Base-by-base conservation (phyloP, 768 basidiomycete genomes). In the Naganishia vishniacii region DNA sequence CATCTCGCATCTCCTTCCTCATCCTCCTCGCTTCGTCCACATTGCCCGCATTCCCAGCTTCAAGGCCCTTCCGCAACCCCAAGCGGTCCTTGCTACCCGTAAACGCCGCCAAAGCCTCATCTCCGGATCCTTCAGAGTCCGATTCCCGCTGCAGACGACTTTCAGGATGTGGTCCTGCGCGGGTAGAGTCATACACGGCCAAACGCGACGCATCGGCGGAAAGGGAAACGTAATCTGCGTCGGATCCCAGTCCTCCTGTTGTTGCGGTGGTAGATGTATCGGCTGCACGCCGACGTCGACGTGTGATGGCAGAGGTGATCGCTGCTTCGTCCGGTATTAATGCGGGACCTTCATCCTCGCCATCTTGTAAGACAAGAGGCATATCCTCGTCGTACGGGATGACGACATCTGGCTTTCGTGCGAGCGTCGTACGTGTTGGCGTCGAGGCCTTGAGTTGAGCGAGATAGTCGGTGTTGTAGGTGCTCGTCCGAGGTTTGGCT, bases 101-200 rank as follows among this genome's bases (percentile, higher is more conserved):
- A 56, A 68, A 78, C 3, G 70, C 76, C 11, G 78, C 78, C 29
- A 77, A 62, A 32, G 75, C n/a, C 9, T 48, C 63, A 28, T 64
- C 63, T 5, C 63, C 63, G 4, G 53, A 49, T 1, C 63, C 63
- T 26, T 58, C 53, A 4, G 80, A 80, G 65, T 81, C 80, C 20
- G 80, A 79, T 65, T 81, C 80, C 23, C 80, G 34, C 62, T 78
- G 76, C 7, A 80, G 63, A 42, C 79, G 60, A 37, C 74, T 76
- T 58, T 80, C 79, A 4, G 79, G 78, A 66, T 78, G 75, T 20
- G 78, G 77, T 37, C 61, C 66, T 18, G 71, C 69, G 6, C 13
- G 16, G 6, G 53, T 40, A 6, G 28, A 29, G 62, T 75, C 75
- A 47, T 74, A 71, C 2, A 75, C 71, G 20, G 74, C 68, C 29